A percentile compares a stretch with the other conserved stretches of the same genome.
Evolutionary conservation across 805 yeast species (phyloP).

Genomic region (Sugiyamaella marilandica): DNA sequence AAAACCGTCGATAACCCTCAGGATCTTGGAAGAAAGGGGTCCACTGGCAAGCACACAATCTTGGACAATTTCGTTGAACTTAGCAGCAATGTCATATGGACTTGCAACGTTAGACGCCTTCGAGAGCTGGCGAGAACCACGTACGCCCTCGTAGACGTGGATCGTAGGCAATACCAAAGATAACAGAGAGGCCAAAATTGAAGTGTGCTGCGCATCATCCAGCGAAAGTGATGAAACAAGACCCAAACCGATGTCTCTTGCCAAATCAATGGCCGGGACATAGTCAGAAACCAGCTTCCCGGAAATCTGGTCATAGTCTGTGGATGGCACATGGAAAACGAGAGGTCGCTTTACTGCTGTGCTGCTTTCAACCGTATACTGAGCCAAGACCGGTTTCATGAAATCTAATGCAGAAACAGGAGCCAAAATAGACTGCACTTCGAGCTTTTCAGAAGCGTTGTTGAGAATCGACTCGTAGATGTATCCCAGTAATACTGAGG

Average conservation of each 20-base stretch:
- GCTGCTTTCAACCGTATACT: conserved; percentile 12
- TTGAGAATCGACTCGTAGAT: conserved; percentile 25
- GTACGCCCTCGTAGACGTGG: conserved; percentile 77
- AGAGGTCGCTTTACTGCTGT: conserved; percentile 44
- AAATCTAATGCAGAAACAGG: conserved; percentile 64
- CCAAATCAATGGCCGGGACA: conserved; percentile 53
- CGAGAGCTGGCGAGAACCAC: conserved; percentile 49
- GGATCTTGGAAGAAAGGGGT: conserved; percentile 11
- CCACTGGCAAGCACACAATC: neutral
- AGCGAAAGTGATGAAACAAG: conserved; percentile 63
- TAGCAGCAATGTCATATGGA: conserved; percentile 30
- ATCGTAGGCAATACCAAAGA: conserved; percentile 59
- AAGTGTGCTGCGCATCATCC: conserved; percentile 60
- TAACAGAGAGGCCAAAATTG: conserved; percentile 60
- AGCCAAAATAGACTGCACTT: conserved; percentile 42
- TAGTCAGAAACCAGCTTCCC: conserved; percentile 60
- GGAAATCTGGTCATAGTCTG: conserved; percentile 56
- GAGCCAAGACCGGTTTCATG: conserved; percentile 58
- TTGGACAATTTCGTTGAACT: conserved; percentile 9
- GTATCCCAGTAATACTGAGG: conserved; percentile 73
- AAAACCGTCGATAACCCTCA: conserved; percentile 32
- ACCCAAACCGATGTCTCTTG: conserved; percentile 59
- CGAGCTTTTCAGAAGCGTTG: conserved; percentile 23
- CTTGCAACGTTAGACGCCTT: conserved; percentile 28
- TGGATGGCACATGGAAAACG: conserved; percentile 68